Evolutionary conservation across 148 eudicot species (phyloP), one percentile per base, ranked within the genome.

Genomic region (Polygonum maritimum): DNA sequence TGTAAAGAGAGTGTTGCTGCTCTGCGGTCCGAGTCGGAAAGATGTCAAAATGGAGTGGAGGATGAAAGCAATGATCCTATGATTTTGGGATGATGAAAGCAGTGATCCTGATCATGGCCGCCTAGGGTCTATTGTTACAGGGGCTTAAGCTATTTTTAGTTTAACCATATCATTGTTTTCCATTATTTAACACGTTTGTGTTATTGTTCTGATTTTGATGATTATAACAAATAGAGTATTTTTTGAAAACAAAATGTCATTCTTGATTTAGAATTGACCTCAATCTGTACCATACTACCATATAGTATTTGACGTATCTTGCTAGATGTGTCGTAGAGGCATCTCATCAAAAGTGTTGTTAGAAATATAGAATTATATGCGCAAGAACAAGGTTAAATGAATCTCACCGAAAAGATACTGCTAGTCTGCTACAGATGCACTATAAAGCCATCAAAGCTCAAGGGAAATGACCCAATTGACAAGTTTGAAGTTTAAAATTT

Each of bases 1-100:
- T 6, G 15, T 14, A 45, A 48, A 15, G 35, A 72, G 51, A 72
- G 35, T 44, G 75, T 41, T 72, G 36, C 19, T 45, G 18, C 52
- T 72, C 75, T 26, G 54, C 35, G 2, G 75, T 15, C 45, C 4
- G 36, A 72, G 10, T 11, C 35, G 45, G 75, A 72, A n/a, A 41
- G 51, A 48, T 44, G 54, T 45, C 54, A n/a, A 45, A 45, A 45
- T 72, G 51, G 45, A 44, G 21, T 44, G 75, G 52, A 72, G 71
- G 36, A 67, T 36, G 71, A 67, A 16, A 36, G n/a, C 19, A 65
- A 19, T 65, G 44, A 33, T 57, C 63, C 33, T 21, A 57, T 21
- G 9, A 57, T 57, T 57, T 57, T 57, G 63, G 26, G n/a, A 57
- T 57, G 26, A 57, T n/a, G 63, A 21, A 21, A 21, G 8, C 63